Percentiles rank a stretch among this genome's conserved stretches.
These are phyloP conservation scores for Ilex aquifolium DNA, from an alignment of 257 asterid species.

Conservation along the genomic window DNA sequence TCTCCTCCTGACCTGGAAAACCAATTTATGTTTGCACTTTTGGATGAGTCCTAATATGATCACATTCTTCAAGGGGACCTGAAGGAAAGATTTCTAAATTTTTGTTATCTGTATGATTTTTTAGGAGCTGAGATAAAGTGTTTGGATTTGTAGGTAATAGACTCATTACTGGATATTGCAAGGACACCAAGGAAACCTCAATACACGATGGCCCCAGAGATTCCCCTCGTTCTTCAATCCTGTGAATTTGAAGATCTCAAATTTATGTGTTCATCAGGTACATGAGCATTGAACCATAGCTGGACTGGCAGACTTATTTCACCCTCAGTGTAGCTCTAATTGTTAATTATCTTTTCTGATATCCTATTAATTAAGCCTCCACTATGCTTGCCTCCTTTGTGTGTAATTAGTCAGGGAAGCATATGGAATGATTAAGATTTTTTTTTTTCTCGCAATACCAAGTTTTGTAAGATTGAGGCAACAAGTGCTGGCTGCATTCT, in stretches of 20 bases:
- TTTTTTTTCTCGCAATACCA: neutral
- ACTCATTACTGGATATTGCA: slow-evolving; percentile 60
- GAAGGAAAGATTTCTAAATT: too few species aligned
- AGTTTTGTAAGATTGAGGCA: neutral
- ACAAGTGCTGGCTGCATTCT: too few species aligned
- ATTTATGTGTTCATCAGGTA: slow-evolving; percentile 86
- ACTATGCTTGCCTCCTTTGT: neutral
- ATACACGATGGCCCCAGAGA: slow-evolving; percentile 80
- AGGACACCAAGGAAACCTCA: slow-evolving; percentile 86
- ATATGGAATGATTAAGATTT: neutral
- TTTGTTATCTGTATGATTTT: neutral
- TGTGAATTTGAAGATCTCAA: slow-evolving; percentile 82
- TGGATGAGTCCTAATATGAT: too few species aligned
- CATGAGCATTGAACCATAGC: slow-evolving; percentile 11
- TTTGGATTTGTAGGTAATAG: slow-evolving; percentile 50
- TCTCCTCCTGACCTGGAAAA: too few species aligned
- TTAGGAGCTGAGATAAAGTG: slow-evolving; percentile 10
- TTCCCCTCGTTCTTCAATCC: slow-evolving; percentile 86
- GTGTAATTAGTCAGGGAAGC: neutral
- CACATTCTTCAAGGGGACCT: too few species aligned
- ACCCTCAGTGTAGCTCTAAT: slow-evolving; percentile 5
- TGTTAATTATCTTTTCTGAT: slow-evolving; percentile 9
- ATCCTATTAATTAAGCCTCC: neutral
- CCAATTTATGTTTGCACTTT: too few species aligned
- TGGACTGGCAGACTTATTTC: neutral